These are phyloP conservation scores for Diplodia mutila DNA, from an alignment of 2,329 filamentous ascomycete genomes.

Conservation along the genomic window DNA sequence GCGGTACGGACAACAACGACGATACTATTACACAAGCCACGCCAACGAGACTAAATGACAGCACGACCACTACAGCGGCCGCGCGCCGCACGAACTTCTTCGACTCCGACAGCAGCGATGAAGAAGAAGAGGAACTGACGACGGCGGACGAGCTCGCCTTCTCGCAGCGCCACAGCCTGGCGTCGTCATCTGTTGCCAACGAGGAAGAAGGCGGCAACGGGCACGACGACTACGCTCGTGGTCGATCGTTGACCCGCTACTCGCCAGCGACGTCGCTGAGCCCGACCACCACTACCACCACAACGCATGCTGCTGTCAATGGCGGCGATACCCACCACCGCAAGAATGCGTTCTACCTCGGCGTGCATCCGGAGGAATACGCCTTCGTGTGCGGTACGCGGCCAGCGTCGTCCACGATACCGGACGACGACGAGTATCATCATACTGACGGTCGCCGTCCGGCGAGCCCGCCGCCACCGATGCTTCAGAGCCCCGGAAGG, in stretches of 20 bases:
- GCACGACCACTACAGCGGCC: slow-evolving; percentile 34
- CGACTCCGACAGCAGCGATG: slow-evolving; percentile 34
- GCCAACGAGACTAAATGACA: neutral
- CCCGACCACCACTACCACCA: neutral
- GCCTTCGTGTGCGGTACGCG: slow-evolving; percentile 7
- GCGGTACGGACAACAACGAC: slow-evolving; percentile 30
- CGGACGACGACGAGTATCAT: neutral
- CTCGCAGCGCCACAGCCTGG: slow-evolving; percentile 11
- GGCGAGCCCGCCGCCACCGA: neutral
- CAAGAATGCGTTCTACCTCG: slow-evolving; percentile 2
- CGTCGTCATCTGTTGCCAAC: neutral
- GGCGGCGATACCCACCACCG: neutral
- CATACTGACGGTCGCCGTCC: neutral
- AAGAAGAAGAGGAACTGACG: neutral
- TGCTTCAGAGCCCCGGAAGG: neutral
- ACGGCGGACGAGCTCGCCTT: slow-evolving; percentile 18
- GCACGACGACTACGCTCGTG: neutral
- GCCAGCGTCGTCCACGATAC: neutral
- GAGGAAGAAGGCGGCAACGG: neutral
- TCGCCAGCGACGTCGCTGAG: neutral
- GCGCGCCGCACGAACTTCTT: slow-evolving; percentile 41
- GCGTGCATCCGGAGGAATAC: slow-evolving; percentile 17
- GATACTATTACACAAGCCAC: slow-evolving; percentile 29
- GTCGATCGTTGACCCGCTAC: neutral
- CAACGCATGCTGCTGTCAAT: neutral